phyloP scores from a whole-genome alignment of 176 grass and related monocot species.

The Oryza rufipogon region DNA sequence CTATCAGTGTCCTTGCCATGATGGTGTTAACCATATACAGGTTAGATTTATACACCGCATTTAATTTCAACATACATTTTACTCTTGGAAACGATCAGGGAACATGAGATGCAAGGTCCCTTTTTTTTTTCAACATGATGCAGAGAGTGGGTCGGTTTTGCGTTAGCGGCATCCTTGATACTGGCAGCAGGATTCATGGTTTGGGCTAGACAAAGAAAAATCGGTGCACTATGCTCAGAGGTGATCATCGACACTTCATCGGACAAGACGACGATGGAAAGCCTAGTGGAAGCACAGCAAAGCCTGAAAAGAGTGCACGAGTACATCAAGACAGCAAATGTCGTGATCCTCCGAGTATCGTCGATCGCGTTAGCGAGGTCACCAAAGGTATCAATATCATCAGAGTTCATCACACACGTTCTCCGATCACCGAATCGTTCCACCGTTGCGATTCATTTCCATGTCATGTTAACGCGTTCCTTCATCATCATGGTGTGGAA shows the following conservation, averaged over 20 bases:
- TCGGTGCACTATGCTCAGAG: slow-evolving; percentile 53
- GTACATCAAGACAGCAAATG: slow-evolving; percentile 61
- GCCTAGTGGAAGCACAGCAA: slow-evolving; percentile 78
- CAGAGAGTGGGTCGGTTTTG: slow-evolving; percentile 74
- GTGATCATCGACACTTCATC: slow-evolving; percentile 64
- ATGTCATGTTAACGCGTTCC: not conserved
- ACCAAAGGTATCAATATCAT: slow-evolving; percentile 64
- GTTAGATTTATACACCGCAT: slow-evolving; percentile 38
- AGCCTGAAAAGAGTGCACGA: slow-evolving; percentile 59
- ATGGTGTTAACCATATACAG: slow-evolving; percentile 72
- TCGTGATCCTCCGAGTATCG: slow-evolving; percentile 72
- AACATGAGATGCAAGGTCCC: not conserved
- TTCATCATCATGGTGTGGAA: not conserved
- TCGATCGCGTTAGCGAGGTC: slow-evolving; percentile 64
- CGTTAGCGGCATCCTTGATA: slow-evolving; percentile 40
- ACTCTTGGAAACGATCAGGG: not conserved
- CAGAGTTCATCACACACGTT: not conserved
- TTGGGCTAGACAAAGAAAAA: slow-evolving; percentile 55
- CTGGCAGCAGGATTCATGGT: slow-evolving; percentile 51
- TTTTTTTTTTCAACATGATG: not conserved
- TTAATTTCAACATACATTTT: not conserved
- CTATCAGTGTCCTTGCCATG: slow-evolving; percentile 36
- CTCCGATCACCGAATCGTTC: too few species aligned
- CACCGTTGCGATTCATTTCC: not conserved
- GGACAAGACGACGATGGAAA: slow-evolving; percentile 83